These are phyloP conservation scores for Lentinula detonsa DNA, from an alignment of 768 basidiomycete genomes.

Conservation along the genomic window DNA sequence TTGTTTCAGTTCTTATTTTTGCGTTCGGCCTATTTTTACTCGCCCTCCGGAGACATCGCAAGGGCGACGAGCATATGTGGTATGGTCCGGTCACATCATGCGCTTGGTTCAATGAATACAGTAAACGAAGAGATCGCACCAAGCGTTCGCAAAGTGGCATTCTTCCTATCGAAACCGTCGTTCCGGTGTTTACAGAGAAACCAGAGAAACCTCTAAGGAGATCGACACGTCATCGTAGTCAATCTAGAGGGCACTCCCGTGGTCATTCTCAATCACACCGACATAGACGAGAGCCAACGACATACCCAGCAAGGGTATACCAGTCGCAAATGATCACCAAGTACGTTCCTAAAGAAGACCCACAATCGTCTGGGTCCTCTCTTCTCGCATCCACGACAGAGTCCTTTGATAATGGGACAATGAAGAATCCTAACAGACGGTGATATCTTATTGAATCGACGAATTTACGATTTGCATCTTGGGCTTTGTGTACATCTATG, in stretches of 20 bases:
- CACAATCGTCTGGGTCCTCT: slow-evolving; percentile 17
- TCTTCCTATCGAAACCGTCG: slow-evolving; percentile 23
- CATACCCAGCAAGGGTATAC: slow-evolving; percentile 5
- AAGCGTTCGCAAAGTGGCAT: slow-evolving; percentile 32
- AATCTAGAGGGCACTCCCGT: slow-evolving; percentile 1
- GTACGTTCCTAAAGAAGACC: neutral
- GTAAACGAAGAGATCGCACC: slow-evolving; percentile 28
- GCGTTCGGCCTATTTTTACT: slow-evolving; percentile 32
- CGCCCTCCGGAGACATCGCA: slow-evolving; percentile 34
- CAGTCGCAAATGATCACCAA: neutral
- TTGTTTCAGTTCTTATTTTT: slow-evolving; percentile 27
- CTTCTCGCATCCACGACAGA: slow-evolving; percentile 24
- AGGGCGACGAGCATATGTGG: slow-evolving; percentile 58
- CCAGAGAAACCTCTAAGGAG: slow-evolving; percentile 6
- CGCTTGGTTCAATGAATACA: slow-evolving; percentile 62
- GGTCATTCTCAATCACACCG: slow-evolving; percentile 4
- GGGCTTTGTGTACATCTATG: neutral
- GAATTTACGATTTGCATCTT: neutral
- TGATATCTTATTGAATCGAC: neutral
- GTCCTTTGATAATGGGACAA: slow-evolving; percentile 34
- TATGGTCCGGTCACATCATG: slow-evolving; percentile 61
- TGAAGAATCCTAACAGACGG: slow-evolving; percentile 33
- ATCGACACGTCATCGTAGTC: neutral
- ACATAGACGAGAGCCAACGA: neutral
- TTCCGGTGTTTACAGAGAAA: slow-evolving; percentile 3